Conservation (phyloP, 169 alveolate genomes). For the Plasmodium yoelii region DNA sequence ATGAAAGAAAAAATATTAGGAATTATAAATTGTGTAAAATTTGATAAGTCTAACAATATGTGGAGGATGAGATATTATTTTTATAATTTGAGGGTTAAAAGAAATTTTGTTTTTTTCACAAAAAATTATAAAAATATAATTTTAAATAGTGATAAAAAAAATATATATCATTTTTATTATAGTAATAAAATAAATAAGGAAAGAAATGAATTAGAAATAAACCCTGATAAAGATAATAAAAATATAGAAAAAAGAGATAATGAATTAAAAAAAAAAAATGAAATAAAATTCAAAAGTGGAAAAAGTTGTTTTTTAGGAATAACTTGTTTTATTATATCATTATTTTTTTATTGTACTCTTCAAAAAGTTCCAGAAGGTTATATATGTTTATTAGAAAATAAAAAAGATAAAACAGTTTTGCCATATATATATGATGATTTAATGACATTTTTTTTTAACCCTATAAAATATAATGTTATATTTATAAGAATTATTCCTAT, state of each 20-base stretch:
- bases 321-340: constrained; percentile 9
- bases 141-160: neutral
- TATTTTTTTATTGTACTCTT: constrained; percentile 55
- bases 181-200: neutral
- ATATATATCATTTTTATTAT: neutral
- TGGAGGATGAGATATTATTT: no score
- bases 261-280: neutral
- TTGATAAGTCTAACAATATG: no score
- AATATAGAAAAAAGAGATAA: neutral
- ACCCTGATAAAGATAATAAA: no score
- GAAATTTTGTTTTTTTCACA: no score
- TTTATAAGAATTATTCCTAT: constrained; percentile 49
- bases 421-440: constrained; percentile 69
- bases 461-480: constrained; percentile 39
- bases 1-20: neutral
- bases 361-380: constrained; percentile 67
- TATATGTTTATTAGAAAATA: constrained; percentile 57
- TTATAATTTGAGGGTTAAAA: no score
- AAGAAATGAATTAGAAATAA: neutral
- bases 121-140: no score
- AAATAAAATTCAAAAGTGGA: constrained; percentile 22
- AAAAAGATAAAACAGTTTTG: constrained; percentile 19
- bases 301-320: constrained; percentile 21
- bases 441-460: constrained; percentile 65
- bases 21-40: no score